Base-by-base conservation (phyloP, 2,329 filamentous ascomycete genomes). In the Diplodia corticola region DNA sequence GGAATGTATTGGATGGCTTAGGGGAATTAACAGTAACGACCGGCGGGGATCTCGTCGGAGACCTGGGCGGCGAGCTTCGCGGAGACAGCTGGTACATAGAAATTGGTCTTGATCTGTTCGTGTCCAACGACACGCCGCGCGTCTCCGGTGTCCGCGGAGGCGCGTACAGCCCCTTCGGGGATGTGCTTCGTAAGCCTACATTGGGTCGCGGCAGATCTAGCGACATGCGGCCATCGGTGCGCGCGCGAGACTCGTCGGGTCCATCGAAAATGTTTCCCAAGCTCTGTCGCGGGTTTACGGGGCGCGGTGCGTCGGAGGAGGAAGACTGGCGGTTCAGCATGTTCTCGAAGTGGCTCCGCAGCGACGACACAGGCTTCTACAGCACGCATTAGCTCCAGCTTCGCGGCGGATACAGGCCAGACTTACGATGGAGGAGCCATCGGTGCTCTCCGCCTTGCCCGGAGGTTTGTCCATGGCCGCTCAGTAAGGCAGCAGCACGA, bases 321-420 rank as follows among this genome's bases (percentile, higher is more conserved):
- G 60, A 63, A 73, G 74, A 71, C 74, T 75, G 22, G 71, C 70
- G 37, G 67, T 70, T 86, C 70, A 85, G 82, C 81, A 94, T 88
- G 74, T 89, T 92, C 81, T 95, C 91, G 76, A 94, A 95, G 72
- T 91, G 89, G 69, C 90, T 91, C 68, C 89, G 86, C 68, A 95
- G 82, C 61, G 91, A 93, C 61, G 91, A 95, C 60, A 95, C 91
- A 28, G 92, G 91, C 81, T 89, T 91, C 90, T 92, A 48, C 15
- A 44, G 26, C 30, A 20, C 3, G 60, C 17, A 68, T 75, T 60
- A 74, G 69, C 51, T 69, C 49, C 40, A 28, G 63, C 51, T 66
- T 44, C 57, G 33, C 37, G 20, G 24, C 13, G 63, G 7, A 49
- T 2, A 26, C 22, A 13, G n/a, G 20, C 6, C n/a, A 28, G 35